Percentiles rank a stretch among this genome's conserved stretches.
These are phyloP conservation scores for Penicillium chermesinum DNA, from an alignment of 495 filamentous ascomycete species.

Conservation along the genomic window DNA sequence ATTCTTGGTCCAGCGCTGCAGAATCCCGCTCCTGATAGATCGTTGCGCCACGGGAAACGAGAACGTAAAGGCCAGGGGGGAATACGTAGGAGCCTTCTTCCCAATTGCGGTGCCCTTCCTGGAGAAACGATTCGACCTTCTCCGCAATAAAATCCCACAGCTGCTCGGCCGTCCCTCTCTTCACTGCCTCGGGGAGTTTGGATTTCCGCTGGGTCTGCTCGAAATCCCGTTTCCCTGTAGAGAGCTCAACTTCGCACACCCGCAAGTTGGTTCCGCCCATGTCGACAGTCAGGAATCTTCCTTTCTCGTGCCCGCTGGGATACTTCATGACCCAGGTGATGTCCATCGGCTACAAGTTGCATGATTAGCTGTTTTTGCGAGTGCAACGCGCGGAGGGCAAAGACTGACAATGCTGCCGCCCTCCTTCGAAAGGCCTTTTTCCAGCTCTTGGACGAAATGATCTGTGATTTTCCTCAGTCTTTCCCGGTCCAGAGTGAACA, in stretches of 20 bases:
- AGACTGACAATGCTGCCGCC: slow-evolving; percentile 79
- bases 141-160: slow-evolving; percentile 93
- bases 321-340: slow-evolving; percentile 88
- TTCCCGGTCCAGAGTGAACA: slow-evolving; percentile 64
- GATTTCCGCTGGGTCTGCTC: slow-evolving; percentile 93
- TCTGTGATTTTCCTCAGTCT: slow-evolving; percentile 82
- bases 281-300: slow-evolving; percentile 80
- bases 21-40: slow-evolving; percentile 79
- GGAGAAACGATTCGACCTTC: slow-evolving; percentile 77
- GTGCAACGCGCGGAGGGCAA: neutral
- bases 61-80: slow-evolving; percentile 85
- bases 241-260: slow-evolving; percentile 82
- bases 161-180: slow-evolving; percentile 72
- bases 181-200: slow-evolving; percentile 80
- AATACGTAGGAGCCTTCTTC: slow-evolving; percentile 44
- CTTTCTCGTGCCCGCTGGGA: slow-evolving; percentile 79
- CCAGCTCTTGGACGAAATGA: slow-evolving; percentile 76
- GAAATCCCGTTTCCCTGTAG: slow-evolving; percentile 77
- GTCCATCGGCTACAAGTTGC: slow-evolving; percentile 76
- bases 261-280: slow-evolving; percentile 96
- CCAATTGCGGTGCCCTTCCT: slow-evolving; percentile 64
- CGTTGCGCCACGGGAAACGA: slow-evolving; percentile 88
- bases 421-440: slow-evolving; percentile 72
- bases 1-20: slow-evolving; percentile 95
- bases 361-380: neutral